A percentile compares a stretch with the other conserved stretches of the same genome.
phyloP scores from a whole-genome alignment of 1,284 basidiomycete genomes.

The Microbotryomycetes sp. region DNA sequence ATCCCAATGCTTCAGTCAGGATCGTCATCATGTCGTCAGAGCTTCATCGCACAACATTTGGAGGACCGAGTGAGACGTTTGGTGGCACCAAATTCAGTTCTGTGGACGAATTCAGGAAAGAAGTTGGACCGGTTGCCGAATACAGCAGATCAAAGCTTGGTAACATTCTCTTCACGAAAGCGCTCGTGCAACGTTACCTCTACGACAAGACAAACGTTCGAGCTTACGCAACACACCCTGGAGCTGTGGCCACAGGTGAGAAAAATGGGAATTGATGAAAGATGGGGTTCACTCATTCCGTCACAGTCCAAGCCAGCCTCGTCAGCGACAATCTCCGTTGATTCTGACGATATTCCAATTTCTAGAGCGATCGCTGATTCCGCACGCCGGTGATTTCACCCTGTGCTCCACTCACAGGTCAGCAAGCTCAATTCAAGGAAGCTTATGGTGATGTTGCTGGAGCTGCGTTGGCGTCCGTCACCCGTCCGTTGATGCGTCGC shows the following conservation, averaged over 20 bases:
- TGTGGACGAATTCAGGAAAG: slow-evolving; percentile 21
- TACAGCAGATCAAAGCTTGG: slow-evolving; percentile 26
- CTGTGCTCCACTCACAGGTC: no score
- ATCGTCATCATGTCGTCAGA: slow-evolving; percentile 11
- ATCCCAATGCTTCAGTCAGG: background rate
- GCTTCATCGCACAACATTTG: slow-evolving; percentile 22
- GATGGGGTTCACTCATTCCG: no score
- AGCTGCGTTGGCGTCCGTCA: slow-evolving; percentile 9
- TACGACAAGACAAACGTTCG: slow-evolving; percentile 6
- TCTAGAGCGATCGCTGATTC: slow-evolving; percentile 5
- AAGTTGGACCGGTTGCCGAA: slow-evolving; percentile 6
- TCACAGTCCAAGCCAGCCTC: no score
- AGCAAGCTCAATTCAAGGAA: slow-evolving; percentile 30
- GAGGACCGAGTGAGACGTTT: slow-evolving; percentile 10
- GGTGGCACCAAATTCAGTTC: slow-evolving; percentile 20
- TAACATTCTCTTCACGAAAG: slow-evolving; percentile 15
- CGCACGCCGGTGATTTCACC: no score
- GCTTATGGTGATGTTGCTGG: slow-evolving; percentile 29
- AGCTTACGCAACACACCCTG: slow-evolving; percentile 24
- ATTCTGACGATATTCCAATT: background rate
- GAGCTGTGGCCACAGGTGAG: background rate
- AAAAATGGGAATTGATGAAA: no score
- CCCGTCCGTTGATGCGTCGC: slow-evolving; percentile 13
- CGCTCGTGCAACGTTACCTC: slow-evolving; percentile 24
- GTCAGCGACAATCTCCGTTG: no score